Conservation (phyloP, 345 rosid genomes). For the Hirschfeldia incana region DNA sequence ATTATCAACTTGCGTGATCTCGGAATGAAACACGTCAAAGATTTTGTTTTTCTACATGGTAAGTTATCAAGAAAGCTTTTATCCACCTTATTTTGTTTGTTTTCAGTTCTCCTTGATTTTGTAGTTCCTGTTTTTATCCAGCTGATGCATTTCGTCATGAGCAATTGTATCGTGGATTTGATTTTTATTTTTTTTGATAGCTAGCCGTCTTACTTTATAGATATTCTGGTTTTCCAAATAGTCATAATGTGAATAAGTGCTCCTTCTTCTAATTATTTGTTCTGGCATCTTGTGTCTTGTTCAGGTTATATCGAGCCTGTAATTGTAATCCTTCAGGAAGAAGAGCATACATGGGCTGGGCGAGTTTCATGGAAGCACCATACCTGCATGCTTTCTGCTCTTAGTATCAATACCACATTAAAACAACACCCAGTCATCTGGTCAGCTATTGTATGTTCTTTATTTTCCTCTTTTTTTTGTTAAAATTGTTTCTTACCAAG, state of each 20-base stretch:
- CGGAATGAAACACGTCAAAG: slow-evolving; percentile 89
- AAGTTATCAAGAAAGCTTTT: slow-evolving; percentile 38
- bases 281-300: slow-evolving; percentile 36
- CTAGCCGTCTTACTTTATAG: slow-evolving; percentile 5
- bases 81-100: slow-evolving; percentile 15
- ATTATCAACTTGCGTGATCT: slow-evolving; percentile 82
- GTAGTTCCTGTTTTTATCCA: slow-evolving; percentile 1
- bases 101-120: not conserved
- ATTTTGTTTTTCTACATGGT: slow-evolving; percentile 94
- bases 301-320: slow-evolving; percentile 96
- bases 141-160: slow-evolving; percentile 13
- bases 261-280: slow-evolving; percentile 27
- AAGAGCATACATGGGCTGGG: slow-evolving; percentile 96
- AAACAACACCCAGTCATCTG: slow-evolving; percentile 98
- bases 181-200: not conserved
- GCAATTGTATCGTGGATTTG: slow-evolving; percentile 16
- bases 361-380: slow-evolving; percentile 91
- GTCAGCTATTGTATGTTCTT: slow-evolving; percentile 82
- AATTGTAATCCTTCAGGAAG: slow-evolving; percentile 93
- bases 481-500: slow-evolving; percentile 2
- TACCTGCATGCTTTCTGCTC: slow-evolving; percentile 92
- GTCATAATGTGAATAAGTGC: slow-evolving; percentile 16
- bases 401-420: slow-evolving; percentile 89
- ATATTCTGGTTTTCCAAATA: slow-evolving; percentile 14
- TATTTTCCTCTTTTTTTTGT: slow-evolving; percentile 19